Percentiles rank a stretch among this genome's conserved stretches.
Conservation (phyloP, 208 protist species). For the Wallacemonas sp. region DNA sequence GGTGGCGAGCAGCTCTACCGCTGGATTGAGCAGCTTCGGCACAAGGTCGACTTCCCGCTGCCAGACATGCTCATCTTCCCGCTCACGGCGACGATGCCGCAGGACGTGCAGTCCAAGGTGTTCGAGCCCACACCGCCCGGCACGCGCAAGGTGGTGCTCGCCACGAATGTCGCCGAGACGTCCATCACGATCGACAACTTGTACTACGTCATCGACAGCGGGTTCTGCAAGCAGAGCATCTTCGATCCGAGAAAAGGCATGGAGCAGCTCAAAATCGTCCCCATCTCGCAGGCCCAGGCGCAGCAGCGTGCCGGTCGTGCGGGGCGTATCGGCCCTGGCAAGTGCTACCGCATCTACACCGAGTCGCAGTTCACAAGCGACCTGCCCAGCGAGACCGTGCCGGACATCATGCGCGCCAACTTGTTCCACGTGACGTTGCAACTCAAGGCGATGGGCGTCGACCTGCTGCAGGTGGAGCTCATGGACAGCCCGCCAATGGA, state of each 20-base stretch:
- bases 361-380: constrained; percentile 95
- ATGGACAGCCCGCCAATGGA: constrained; percentile 97
- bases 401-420: constrained; percentile 99
- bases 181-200: constrained; percentile 99
- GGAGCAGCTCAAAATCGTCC: constrained; percentile 96
- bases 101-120: constrained; percentile 98
- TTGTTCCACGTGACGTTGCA: constrained; percentile 97
- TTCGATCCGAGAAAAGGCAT: constrained; percentile 97
- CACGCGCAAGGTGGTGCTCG: constrained; percentile 97
- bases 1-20: constrained; percentile 96
- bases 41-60: constrained; percentile 51
- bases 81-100: constrained; percentile 98
- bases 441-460: constrained; percentile 98
- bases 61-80: constrained; percentile 96
- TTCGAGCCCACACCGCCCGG: constrained; percentile 96
- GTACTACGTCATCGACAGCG: constrained; percentile 98
- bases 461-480: constrained; percentile 97
- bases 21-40: constrained; percentile 83
- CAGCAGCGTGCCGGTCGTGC: constrained; percentile 96
- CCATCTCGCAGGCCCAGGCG: constrained; percentile 97
- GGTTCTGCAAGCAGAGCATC: constrained; percentile 98
- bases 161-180: constrained; percentile 99
- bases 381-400: constrained; percentile 94
- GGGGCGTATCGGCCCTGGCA: constrained; percentile 95
- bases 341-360: constrained; percentile 98